phyloP scores from a whole-genome alignment of 2,329 filamentous ascomycete species.

The Alternaria viburni region DNA sequence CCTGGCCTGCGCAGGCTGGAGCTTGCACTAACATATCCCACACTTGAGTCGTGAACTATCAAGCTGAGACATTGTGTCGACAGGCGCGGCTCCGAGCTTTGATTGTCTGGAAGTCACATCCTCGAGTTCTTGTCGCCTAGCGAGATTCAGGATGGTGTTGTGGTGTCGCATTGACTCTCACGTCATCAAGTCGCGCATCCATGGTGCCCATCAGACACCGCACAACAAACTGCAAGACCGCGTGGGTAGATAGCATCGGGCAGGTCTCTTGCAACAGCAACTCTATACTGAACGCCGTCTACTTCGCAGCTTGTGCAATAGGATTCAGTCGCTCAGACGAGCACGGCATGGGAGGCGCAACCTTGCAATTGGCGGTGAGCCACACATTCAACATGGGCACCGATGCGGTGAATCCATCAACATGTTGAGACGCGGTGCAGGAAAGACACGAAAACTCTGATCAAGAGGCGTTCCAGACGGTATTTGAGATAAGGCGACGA shows the following conservation, averaged over 20 bases:
- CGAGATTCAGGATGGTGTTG: not conserved
- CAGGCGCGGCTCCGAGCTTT: not conserved
- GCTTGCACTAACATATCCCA: slow-evolving; percentile 3
- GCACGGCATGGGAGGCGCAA: slow-evolving; percentile 9
- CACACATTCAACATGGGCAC: slow-evolving; percentile 7
- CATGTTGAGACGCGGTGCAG: slow-evolving; percentile 21
- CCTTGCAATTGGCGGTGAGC: slow-evolving; percentile 24
- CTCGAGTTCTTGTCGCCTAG: not conserved
- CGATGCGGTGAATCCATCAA: slow-evolving; percentile 12
- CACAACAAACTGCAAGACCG: not conserved
- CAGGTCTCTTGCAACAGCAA: not conserved
- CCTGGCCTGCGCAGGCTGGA: slow-evolving; percentile 11
- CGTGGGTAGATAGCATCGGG: not conserved
- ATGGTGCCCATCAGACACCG: not conserved
- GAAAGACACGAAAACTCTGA: slow-evolving; percentile 9
- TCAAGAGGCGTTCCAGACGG: not conserved
- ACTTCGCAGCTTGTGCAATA: not conserved
- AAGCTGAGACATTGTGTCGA: not conserved
- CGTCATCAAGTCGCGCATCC: not conserved
- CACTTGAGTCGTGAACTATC: not conserved
- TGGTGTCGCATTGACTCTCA: not conserved
- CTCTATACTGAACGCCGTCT: not conserved
- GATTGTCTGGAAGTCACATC: not conserved
- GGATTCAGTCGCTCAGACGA: not conserved
- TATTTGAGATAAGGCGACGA: not conserved